Evolutionary conservation across 108 stramenopile genomes (phyloP).

Genomic region (Nitzschia palea): DNA sequence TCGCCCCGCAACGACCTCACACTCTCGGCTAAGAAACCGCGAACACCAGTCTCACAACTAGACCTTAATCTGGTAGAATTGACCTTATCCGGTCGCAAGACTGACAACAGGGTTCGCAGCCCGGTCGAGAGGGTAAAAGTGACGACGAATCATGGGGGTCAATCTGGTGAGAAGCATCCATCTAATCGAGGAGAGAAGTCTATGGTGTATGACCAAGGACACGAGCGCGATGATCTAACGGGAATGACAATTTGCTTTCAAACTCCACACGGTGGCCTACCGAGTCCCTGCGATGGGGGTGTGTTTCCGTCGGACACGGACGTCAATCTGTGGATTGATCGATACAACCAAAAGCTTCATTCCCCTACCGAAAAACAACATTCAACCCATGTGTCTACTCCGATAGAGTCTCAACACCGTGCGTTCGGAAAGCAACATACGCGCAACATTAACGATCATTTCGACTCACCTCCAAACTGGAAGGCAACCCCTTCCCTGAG

Average conservation of each 20-base stretch:
- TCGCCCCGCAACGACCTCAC: not conserved
- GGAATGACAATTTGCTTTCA: slow-evolving; percentile 15
- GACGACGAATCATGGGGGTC: no score
- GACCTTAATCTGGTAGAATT: not conserved
- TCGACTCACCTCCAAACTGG: not conserved
- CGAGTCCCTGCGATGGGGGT: not conserved
- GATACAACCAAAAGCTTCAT: not conserved
- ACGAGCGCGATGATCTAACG: slow-evolving; percentile 3
- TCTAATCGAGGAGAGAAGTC: no score
- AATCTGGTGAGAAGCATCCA: no score
- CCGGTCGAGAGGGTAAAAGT: no score
- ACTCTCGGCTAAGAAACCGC: not conserved
- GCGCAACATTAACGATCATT: no score
- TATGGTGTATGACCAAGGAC: not conserved
- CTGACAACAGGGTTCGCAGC: no score
- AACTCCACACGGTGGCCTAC: not conserved
- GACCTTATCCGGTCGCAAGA: not conserved
- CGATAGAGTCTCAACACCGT: no score
- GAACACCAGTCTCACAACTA: not conserved
- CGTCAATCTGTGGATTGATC: slow-evolving; percentile 2
- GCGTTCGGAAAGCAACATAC: no score
- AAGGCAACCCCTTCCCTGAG: not conserved
- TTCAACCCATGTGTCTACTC: no score
- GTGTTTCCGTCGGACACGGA: slow-evolving; percentile 2
- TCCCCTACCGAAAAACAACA: not conserved